Conservation (phyloP, 495 filamentous ascomycete species). For the Alectoria sarmentosa region DNA sequence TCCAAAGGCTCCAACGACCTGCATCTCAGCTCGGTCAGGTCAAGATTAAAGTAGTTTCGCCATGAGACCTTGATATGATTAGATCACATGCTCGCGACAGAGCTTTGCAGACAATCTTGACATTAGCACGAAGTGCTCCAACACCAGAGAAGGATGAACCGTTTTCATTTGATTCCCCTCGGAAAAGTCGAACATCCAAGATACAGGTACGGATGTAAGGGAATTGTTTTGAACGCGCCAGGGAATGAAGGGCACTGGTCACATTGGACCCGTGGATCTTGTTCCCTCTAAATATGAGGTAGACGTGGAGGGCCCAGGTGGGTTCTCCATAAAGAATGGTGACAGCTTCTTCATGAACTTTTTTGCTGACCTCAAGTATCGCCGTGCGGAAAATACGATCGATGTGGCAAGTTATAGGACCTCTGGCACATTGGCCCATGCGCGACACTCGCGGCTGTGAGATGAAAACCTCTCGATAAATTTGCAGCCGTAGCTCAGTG, state of each 20-base stretch:
- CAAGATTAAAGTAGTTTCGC: not conserved
- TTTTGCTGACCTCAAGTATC: not conserved
- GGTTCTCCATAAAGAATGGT: not conserved
- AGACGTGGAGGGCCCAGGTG: not conserved
- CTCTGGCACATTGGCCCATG: not conserved
- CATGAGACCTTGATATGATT: not conserved
- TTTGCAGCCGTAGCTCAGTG: not conserved
- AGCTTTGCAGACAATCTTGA: not conserved
- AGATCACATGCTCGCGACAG: not conserved
- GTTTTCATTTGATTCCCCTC: not conserved
- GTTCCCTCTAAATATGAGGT: not conserved
- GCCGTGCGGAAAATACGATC: not conserved
- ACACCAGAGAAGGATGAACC: not conserved
- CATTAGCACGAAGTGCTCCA: not conserved
- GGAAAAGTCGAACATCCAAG: conserved; percentile 2
- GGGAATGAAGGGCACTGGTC: not conserved
- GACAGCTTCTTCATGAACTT: not conserved
- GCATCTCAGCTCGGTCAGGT: not conserved
- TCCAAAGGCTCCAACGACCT: not conserved
- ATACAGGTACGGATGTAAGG: conserved; percentile 5
- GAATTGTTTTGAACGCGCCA: not conserved
- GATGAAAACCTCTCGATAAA: conserved; percentile 2
- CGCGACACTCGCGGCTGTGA: not conserved
- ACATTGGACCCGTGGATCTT: not conserved
- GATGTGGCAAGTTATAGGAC: not conserved